Conservation (phyloP, 2,329 filamentous ascomycete species). For the Beauveria sp. region DNA sequence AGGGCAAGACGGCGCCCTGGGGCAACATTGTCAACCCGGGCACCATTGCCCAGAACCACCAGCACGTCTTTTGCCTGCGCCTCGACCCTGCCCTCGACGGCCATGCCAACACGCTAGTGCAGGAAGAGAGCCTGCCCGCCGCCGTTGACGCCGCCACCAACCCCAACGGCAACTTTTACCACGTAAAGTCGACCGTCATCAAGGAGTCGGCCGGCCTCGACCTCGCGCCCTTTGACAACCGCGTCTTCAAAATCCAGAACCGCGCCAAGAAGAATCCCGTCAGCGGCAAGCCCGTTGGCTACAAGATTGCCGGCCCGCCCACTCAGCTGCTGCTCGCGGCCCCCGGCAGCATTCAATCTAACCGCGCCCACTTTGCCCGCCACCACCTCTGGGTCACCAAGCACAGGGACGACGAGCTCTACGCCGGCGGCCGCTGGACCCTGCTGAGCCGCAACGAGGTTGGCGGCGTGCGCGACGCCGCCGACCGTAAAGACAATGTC, state of each 20-base stretch:
- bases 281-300: conserved; percentile 38
- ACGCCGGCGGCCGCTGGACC: conserved; percentile 35
- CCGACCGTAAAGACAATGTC: conserved; percentile 37
- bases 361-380: conserved; percentile 33
- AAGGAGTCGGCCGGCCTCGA: conserved; percentile 39
- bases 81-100: conserved; percentile 58
- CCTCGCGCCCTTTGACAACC: conserved; percentile 40
- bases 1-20: conserved; percentile 47
- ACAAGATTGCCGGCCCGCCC: conserved; percentile 35
- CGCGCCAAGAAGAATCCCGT: conserved; percentile 31
- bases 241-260: conserved; percentile 44
- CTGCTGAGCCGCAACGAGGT: conserved; percentile 32
- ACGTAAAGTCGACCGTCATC: conserved; percentile 37
- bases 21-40: conserved; percentile 55
- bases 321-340: conserved; percentile 34
- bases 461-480: conserved; percentile 31
- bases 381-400: conserved; percentile 40
- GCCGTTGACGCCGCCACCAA: conserved; percentile 34
- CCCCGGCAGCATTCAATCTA: conserved; percentile 30
- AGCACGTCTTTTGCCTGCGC: conserved; percentile 56
- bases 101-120: conserved; percentile 44
- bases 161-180: conserved; percentile 39
- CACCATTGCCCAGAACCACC: conserved; percentile 56
- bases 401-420: conserved; percentile 37
- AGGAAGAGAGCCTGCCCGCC: conserved; percentile 34